Evolutionary conservation across 2,329 filamentous ascomycete species (phyloP).

Genomic region (Aphanocladium album): DNA sequence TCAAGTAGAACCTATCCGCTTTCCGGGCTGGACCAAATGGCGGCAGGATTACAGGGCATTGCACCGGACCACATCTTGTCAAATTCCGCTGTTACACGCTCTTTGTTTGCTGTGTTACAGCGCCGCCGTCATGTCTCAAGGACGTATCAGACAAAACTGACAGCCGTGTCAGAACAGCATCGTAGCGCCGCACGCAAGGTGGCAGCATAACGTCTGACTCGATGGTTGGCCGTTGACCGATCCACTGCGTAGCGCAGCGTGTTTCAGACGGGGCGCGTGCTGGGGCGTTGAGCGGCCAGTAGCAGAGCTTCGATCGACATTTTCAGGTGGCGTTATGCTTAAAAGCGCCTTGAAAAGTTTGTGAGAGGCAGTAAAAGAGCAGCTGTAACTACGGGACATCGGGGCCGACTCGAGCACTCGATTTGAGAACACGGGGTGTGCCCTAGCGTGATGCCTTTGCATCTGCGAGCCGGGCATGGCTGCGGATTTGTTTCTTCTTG

Average conservation of each 20-base stretch:
- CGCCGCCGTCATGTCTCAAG: background rate
- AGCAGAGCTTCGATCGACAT: background rate
- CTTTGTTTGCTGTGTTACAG: background rate
- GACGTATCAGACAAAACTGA: background rate
- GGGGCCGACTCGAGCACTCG: background rate
- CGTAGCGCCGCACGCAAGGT: background rate
- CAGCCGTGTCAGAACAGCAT: background rate
- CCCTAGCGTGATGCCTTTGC: background rate
- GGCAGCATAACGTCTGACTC: background rate
- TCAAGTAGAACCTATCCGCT: too few species aligned
- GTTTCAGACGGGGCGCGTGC: background rate
- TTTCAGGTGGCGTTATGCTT: slow-evolving; percentile 1
- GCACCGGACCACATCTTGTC: too few species aligned
- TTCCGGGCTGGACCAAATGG: too few species aligned
- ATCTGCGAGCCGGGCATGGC: background rate
- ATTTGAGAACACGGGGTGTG: background rate
- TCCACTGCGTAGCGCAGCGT: background rate
- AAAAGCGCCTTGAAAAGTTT: background rate
- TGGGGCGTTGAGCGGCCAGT: background rate
- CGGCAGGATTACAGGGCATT: too few species aligned
- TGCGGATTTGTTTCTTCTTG: background rate
- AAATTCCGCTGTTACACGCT: too few species aligned
- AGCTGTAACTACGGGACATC: too few species aligned
- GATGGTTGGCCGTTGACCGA: background rate
- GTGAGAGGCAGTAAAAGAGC: background rate